Conservation (phyloP, 345 rosid genomes). For the Kandelia obovata region DNA sequence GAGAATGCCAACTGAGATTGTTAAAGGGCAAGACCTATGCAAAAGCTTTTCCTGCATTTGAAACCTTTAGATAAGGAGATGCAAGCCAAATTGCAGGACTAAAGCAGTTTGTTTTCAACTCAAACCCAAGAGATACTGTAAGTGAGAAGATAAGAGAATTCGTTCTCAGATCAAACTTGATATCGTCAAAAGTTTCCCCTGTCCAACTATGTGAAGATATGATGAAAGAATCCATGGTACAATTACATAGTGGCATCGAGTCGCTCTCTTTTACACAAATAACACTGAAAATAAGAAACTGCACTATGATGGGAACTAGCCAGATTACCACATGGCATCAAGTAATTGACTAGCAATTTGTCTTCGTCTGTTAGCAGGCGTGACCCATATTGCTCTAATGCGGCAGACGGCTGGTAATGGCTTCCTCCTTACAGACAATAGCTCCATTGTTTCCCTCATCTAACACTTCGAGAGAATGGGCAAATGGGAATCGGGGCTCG, state of each 20-base stretch:
- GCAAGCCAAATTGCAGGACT: neutral
- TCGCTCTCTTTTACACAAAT: too few species aligned
- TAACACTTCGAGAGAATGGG: conserved; percentile 15
- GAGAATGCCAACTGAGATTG: conserved; percentile 63
- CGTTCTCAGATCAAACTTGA: neutral
- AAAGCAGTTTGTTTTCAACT: neutral
- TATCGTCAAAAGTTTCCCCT: neutral
- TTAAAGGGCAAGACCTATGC: conserved; percentile 35
- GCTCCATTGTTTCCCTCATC: conserved; percentile 39
- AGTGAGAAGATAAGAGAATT: neutral
- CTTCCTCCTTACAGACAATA: conserved; percentile 50
- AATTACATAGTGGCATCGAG: too few species aligned
- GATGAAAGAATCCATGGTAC: neutral
- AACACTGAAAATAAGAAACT: neutral
- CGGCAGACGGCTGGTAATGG: conserved; percentile 62
- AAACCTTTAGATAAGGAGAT: neutral
- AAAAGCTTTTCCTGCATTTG: conserved; percentile 59
- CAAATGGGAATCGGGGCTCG: neutral
- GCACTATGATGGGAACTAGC: neutral
- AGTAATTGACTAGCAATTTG: conserved; percentile 64
- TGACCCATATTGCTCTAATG: conserved; percentile 84
- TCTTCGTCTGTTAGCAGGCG: conserved; percentile 76
- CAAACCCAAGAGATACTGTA: neutral
- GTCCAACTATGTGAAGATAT: neutral
- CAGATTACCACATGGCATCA: conserved; percentile 63